These are phyloP conservation scores for Berkeleyomyces basicola DNA, from an alignment of 2,329 filamentous ascomycete genomes.

Conservation along the genomic window DNA sequence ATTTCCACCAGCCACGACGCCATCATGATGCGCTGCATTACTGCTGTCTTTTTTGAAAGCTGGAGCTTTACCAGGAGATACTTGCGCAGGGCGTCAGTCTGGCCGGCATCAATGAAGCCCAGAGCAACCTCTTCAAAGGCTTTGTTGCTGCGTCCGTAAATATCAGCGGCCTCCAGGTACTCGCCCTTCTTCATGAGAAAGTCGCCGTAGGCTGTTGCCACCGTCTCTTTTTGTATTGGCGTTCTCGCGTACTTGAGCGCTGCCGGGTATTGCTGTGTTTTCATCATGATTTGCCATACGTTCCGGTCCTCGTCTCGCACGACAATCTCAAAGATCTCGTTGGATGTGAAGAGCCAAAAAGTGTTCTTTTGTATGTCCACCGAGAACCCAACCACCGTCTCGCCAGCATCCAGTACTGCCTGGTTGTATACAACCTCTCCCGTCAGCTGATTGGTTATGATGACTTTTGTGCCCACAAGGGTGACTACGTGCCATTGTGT, in stretches of 20 bases:
- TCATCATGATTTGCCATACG: constrained; percentile 86
- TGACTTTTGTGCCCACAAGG: constrained; percentile 64
- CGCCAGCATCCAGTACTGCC: constrained; percentile 61
- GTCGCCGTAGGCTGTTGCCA: constrained; percentile 84
- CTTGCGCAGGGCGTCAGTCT: constrained; percentile 78
- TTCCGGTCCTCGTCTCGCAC: constrained; percentile 81
- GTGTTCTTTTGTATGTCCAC: constrained; percentile 91
- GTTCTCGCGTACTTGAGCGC: constrained; percentile 75
- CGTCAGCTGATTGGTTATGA: constrained; percentile 75
- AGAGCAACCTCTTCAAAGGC: constrained; percentile 92
- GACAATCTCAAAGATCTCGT: constrained; percentile 87
- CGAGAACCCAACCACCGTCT: constrained; percentile 66
- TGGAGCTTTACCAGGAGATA: constrained; percentile 76
- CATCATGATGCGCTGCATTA: constrained; percentile 92
- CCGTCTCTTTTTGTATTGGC: constrained; percentile 67
- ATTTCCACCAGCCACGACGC: constrained; percentile 90
- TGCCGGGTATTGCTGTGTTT: constrained; percentile 71
- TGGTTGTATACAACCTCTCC: constrained; percentile 80
- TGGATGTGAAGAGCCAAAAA: constrained; percentile 85
- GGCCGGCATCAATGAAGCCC: constrained; percentile 73
- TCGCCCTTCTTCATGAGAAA: constrained; percentile 66
- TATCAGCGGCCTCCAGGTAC: constrained; percentile 68
- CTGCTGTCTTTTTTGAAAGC: constrained; percentile 61
- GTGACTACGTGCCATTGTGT: constrained; percentile 89
- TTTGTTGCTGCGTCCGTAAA: constrained; percentile 93